Conservation (phyloP, 2,329 filamentous ascomycete genomes). For the Xenosphaeropsis pyriputrescens region DNA sequence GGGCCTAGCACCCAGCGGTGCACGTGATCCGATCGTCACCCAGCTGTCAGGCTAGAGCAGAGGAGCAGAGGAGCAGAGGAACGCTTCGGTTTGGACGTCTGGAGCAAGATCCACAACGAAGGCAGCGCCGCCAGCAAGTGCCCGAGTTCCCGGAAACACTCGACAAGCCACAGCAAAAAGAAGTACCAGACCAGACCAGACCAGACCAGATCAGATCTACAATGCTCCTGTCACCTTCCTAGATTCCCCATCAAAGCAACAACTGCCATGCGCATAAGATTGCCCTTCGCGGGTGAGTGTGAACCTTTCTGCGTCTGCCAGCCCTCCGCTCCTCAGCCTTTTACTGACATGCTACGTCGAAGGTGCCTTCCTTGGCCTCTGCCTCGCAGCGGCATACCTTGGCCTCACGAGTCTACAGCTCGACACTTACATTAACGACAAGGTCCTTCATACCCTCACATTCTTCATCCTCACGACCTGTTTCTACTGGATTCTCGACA, state of each 20-base stretch:
- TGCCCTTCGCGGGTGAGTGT: constrained; percentile 67
- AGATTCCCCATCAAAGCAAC: neutral
- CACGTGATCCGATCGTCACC: too few relatives aligned
- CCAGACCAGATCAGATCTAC: too few relatives aligned
- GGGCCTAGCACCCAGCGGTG: too few relatives aligned
- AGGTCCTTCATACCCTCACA: constrained; percentile 70
- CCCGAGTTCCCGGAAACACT: too few relatives aligned
- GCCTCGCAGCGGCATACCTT: constrained; percentile 63
- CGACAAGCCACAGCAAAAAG: too few relatives aligned
- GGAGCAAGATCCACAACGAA: too few relatives aligned
- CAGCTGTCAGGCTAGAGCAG: too few relatives aligned
- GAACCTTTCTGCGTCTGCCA: constrained; percentile 15
- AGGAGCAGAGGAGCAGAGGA: too few relatives aligned
- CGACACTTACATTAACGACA: constrained; percentile 60
- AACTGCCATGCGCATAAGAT: constrained; percentile 62
- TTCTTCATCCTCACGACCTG: constrained; percentile 79
- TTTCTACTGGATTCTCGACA: constrained; percentile 98
- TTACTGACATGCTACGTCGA: constrained; percentile 6
- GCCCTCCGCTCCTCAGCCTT: constrained; percentile 1
- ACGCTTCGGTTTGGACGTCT: too few relatives aligned
- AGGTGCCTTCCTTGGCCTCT: constrained; percentile 57
- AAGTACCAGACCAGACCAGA: too few relatives aligned
- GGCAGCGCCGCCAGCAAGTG: too few relatives aligned
- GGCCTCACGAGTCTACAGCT: constrained; percentile 56
- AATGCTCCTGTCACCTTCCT: too few relatives aligned